Evolutionary conservation across 306 rosid species (phyloP), one percentile per base, ranked within the genome.

Genomic region (Prosopis cineraria): DNA sequence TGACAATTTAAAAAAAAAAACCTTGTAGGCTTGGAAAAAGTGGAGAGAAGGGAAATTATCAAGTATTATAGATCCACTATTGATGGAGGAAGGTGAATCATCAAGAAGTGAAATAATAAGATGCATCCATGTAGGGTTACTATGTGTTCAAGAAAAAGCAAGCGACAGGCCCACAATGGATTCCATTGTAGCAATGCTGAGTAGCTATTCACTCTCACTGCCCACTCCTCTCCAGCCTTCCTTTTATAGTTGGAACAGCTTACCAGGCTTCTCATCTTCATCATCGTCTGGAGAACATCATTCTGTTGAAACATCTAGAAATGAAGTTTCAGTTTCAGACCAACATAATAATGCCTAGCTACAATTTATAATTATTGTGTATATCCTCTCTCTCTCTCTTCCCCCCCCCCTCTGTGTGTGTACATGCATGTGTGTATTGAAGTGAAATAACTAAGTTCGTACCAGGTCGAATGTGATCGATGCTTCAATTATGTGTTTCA

Each of bases 51-150:
- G 84, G 1, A 79, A 39, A 14, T 24, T 60, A 1, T 17, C 55
- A 39, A 44, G 60, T 47, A 20, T 82, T 6, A 13, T 83, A 41
- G 89, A 86, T 73, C 74, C 73, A 2, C 33, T 16, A 20, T 4
- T 77, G 36, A 39, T n/a, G 7, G 25, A 29, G 33, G 48, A 10
- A n/a, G n/a, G n/a, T n/a, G n/a, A n/a, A n/a, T n/a, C n/a, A n/a
- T n/a, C n/a, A n/a, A n/a, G n/a, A 7, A 5, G 4, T 14, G 81
- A 81, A 65, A 37, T 65, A 10, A 78, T 33, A 12, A 81, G 80
- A 75, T 83, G 85, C 73, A 78, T 86, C 63, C 87, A 78, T 36
- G 52, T 86, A 13, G 90, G 85, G 0, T 60, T 86, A 16, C 47
- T 52, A 3, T 52, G 59, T 52, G 59, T 20, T 52, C 27, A 52